phyloP scores from a whole-genome alignment of 345 rosid species.

The Laguncularia racemosa region DNA sequence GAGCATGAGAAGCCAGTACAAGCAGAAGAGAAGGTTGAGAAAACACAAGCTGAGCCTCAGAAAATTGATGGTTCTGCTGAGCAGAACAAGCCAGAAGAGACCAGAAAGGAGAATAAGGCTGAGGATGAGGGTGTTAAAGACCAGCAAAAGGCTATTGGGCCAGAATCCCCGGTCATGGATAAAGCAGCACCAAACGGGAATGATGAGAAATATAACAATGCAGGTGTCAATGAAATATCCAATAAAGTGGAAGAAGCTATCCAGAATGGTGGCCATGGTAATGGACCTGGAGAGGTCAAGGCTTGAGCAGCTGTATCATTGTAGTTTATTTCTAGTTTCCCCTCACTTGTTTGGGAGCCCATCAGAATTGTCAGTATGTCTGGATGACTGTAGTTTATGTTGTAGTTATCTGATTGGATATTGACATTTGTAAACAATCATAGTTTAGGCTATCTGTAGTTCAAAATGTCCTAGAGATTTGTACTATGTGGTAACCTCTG shows the following conservation, averaged over 20 bases:
- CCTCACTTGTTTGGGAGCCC: slow-evolving; percentile 10
- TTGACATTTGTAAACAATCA: slow-evolving; percentile 13
- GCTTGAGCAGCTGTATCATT: slow-evolving; percentile 17
- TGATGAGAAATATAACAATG: slow-evolving; percentile 11
- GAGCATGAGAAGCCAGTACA: too few species aligned
- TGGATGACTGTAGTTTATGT: slow-evolving; percentile 19
- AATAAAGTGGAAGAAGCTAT: slow-evolving; percentile 25
- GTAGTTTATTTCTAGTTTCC: slow-evolving; percentile 2
- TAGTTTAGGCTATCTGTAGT: slow-evolving; percentile 18
- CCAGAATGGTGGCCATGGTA: slow-evolving; percentile 29
- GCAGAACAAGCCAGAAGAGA: slow-evolving; percentile 12
- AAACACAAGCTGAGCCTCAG: slow-evolving; percentile 15
- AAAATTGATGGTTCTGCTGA: slow-evolving; percentile 15
- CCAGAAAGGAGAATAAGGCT: slow-evolving; percentile 8
- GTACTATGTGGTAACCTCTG: slow-evolving; percentile 8
- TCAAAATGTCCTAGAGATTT: slow-evolving; percentile 9
- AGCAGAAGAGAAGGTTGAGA: slow-evolving; percentile 17
- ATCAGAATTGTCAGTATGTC: slow-evolving; percentile 7
- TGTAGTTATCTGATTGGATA: slow-evolving; percentile 23
- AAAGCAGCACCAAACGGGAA: slow-evolving; percentile 13
- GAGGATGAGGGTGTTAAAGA: slow-evolving; percentile 15
- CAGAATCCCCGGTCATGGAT: slow-evolving; percentile 22
- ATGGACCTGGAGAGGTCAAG: slow-evolving; percentile 12
- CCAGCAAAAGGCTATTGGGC: slow-evolving; percentile 10
- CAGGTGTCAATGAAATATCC: slow-evolving; percentile 8